Conservation (phyloP, 768 basidiomycete species). For the Leucosporidium scottii region DNA sequence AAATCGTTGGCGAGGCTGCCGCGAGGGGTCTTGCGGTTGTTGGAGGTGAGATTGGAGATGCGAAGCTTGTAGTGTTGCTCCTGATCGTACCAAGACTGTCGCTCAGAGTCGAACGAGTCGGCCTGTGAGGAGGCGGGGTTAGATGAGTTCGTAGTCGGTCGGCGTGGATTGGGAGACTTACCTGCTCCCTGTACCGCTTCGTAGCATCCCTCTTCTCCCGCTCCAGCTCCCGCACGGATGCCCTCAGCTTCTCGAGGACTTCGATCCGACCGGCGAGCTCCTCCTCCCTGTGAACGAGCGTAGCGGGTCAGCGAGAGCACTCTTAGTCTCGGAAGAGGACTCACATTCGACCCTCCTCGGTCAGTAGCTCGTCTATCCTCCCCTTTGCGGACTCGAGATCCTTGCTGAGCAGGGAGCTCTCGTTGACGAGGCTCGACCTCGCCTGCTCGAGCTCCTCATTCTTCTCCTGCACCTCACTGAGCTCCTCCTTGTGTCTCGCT, state of each 20-base stretch:
- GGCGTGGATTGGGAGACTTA: conserved; percentile 39
- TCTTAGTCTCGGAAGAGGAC: background rate
- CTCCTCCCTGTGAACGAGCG: conserved; percentile 52
- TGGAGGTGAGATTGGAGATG: conserved; percentile 68
- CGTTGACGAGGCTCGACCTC: background rate
- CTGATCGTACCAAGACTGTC: conserved; percentile 85
- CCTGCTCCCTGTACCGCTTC: conserved; percentile 83
- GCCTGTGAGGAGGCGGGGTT: conserved; percentile 49
- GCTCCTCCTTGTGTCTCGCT: conserved; percentile 1
- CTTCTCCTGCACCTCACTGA: background rate
- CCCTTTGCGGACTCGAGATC: conserved; percentile 7
- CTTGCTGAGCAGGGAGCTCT: background rate
- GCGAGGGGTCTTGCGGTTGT: conserved; percentile 44
- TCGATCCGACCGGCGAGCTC: conserved; percentile 76
- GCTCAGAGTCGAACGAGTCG: conserved; percentile 82
- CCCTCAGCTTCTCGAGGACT: conserved; percentile 69
- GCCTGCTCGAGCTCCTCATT: background rate
- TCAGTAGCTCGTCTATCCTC: conserved; percentile 3
- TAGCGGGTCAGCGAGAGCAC: background rate
- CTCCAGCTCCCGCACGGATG: conserved; percentile 75
- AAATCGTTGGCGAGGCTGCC: conserved; percentile 1
- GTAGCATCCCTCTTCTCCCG: conserved; percentile 77
- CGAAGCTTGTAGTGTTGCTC: conserved; percentile 88
- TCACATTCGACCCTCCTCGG: background rate
- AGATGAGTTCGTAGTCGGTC: conserved; percentile 12